phyloP scores from a whole-genome alignment of 2,329 filamentous ascomycete genomes.

The Davidsoniella eucalypti region DNA sequence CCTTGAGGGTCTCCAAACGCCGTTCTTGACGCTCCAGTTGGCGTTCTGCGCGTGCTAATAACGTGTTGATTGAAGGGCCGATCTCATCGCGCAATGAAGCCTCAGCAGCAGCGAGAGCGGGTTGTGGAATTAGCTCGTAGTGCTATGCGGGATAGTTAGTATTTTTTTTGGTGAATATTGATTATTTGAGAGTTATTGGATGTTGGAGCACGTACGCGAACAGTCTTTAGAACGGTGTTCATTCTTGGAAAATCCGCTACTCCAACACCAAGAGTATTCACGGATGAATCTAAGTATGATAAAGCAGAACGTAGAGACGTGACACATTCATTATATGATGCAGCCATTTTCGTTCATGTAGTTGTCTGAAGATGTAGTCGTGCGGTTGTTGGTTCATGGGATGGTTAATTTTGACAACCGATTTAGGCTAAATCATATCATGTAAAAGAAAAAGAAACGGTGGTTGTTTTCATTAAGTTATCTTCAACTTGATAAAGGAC shows the following conservation, averaged over 20 bases:
- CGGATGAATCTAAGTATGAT: conserved; percentile 42
- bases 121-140: conserved; percentile 82
- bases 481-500: no score
- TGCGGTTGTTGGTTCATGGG: no score
- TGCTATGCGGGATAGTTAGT: conserved; percentile 78
- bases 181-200: neutral
- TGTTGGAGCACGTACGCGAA: conserved; percentile 29
- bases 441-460: no score
- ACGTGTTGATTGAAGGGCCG: conserved; percentile 63
- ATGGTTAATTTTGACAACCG: no score
- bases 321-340: conserved; percentile 39
- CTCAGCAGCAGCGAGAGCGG: conserved; percentile 67
- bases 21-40: conserved; percentile 71
- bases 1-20: conserved; percentile 68
- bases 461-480: no score
- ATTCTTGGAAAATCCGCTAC: conserved; percentile 43
- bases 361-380: no score
- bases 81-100: conserved; percentile 75
- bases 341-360: neutral
- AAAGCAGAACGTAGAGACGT: conserved; percentile 43
- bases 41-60: conserved; percentile 67
- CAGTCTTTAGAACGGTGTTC: conserved; percentile 37
- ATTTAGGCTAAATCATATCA: no score
- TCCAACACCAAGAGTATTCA: conserved; percentile 37
- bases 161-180: conserved; percentile 50